phyloP scores from a whole-genome alignment of 768 basidiomycete species.

The Suillus ampliporus region DNA sequence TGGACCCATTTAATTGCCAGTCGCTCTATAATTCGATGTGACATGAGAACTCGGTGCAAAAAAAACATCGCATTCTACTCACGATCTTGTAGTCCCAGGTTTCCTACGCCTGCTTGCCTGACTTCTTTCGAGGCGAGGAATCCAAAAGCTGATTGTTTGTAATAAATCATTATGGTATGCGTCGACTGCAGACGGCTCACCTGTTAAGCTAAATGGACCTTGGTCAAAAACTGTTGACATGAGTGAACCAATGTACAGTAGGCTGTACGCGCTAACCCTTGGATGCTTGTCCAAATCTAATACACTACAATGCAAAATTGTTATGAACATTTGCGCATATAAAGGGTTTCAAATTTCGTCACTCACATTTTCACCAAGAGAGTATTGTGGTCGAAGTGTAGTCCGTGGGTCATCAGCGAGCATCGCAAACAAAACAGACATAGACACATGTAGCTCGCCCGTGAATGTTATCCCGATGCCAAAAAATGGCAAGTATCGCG shows the following conservation, averaged over 20 bases:
- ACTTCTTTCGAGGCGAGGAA: constrained; percentile 60
- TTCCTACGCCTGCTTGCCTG: constrained; percentile 56
- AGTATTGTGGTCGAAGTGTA: neutral
- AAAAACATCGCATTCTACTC: constrained; percentile 43
- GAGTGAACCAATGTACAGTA: neutral
- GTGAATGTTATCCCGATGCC: too few species aligned
- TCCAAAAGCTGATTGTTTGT: constrained; percentile 45
- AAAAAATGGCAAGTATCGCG: too few species aligned
- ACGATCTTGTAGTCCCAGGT: constrained; percentile 74
- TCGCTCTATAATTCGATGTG: constrained; percentile 52
- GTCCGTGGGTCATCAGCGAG: neutral
- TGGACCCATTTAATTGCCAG: constrained; percentile 69
- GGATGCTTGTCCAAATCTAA: neutral
- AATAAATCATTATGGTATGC: neutral
- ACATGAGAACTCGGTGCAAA: constrained; percentile 44
- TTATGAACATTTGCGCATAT: neutral
- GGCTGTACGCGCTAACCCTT: neutral
- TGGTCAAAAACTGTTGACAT: neutral
- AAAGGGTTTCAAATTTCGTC: neutral
- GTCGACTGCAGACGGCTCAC: constrained; percentile 6
- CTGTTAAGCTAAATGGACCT: constrained; percentile 15
- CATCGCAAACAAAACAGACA: neutral
- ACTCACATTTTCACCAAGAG: neutral
- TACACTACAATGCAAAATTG: neutral
- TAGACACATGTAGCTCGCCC: too few species aligned